Evolutionary conservation across 441 rosid genomes (phyloP), one percentile per base, ranked within the genome.

Genomic region (Gossypium gossypioides): DNA sequence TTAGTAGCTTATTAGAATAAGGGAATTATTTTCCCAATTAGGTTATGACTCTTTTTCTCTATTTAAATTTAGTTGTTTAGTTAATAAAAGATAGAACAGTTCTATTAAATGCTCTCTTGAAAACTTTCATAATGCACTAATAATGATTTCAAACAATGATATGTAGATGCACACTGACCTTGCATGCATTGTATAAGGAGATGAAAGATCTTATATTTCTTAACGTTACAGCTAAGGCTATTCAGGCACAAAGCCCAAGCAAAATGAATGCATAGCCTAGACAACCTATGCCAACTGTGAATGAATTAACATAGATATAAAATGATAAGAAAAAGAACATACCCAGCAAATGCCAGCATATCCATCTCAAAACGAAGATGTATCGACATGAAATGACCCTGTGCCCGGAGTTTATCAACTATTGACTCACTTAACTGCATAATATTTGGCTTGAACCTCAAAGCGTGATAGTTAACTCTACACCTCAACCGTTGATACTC

Each of bases 321-420:
- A 64, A 37, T 46, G 44, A 44, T 16, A 37, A 61, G 60, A 46
- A 51, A 72, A 73, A 80, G 76, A 75, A 67, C 85, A 69, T 91
- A 95, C 99, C 99, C 98, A 1, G 97, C 96, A 84, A 92, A 95
- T 25, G 98, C 91, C 77, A 95, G 87, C 99, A 95, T 95, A 82
- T 95, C 98, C 96, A 87, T 91, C 89, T 92, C 99, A 62, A 92
- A 95, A 71, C 97, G 98, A 80, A 95, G 99, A 82, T 92, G 98
- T 71, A 92, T 92, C 16, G 99, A 90, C 93, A 92, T 91, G 88
- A 95, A 92, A 84, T 86, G 97, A 77, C 99, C 99, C 81, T 95
- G 86, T 21, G 91, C 75, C 24, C 95, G 95, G 68, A 95, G 93
- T 80, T 89, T 91, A 72, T 91, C 91, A 77, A 95, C 97, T 79